A percentile compares a stretch with the other conserved stretches of the same genome.
These are phyloP conservation scores for Cercospora sp. DNA, from an alignment of 2,329 filamentous ascomycete genomes.

Conservation along the genomic window DNA sequence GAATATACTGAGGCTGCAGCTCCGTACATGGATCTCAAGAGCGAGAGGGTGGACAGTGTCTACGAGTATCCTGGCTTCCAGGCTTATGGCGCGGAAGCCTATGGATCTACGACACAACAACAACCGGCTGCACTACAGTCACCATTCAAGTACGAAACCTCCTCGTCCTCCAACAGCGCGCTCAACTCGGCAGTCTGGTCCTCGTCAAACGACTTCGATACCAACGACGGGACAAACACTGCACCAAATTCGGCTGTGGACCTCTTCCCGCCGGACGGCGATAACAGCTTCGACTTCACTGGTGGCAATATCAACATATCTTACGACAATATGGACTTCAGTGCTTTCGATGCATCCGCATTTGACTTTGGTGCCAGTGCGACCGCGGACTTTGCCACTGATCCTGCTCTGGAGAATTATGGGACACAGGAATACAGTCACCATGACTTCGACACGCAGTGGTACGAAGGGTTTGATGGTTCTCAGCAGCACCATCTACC, in stretches of 20 bases:
- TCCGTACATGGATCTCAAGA: slow-evolving; percentile 16
- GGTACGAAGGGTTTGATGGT: slow-evolving; percentile 8
- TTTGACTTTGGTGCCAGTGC: slow-evolving; percentile 33
- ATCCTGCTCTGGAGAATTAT: slow-evolving; percentile 31
- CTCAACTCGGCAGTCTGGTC: slow-evolving; percentile 35
- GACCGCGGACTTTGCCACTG: slow-evolving; percentile 24
- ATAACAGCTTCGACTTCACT: slow-evolving; percentile 45
- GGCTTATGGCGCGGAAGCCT: slow-evolving; percentile 15
- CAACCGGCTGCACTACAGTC: slow-evolving; percentile 31
- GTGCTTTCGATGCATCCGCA: slow-evolving; percentile 34
- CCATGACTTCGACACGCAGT: slow-evolving; percentile 12
- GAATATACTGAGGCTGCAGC: not conserved
- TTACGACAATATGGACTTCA: slow-evolving; percentile 39
- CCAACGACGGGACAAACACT: slow-evolving; percentile 17
- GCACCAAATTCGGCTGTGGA: slow-evolving; percentile 23
- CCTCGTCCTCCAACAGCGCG: slow-evolving; percentile 29
- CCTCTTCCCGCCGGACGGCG: slow-evolving; percentile 22
- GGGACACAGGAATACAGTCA: slow-evolving; percentile 5
- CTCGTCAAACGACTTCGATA: slow-evolving; percentile 12
- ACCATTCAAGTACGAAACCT: slow-evolving; percentile 38
- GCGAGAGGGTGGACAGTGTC: slow-evolving; percentile 28
- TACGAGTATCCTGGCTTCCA: slow-evolving; percentile 25
- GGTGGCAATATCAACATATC: slow-evolving; percentile 45
- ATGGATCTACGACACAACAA: slow-evolving; percentile 4
- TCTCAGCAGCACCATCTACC: slow-evolving; percentile 1